phyloP scores from a whole-genome alignment of 345 rosid species.

The Triadica sebifera region DNA sequence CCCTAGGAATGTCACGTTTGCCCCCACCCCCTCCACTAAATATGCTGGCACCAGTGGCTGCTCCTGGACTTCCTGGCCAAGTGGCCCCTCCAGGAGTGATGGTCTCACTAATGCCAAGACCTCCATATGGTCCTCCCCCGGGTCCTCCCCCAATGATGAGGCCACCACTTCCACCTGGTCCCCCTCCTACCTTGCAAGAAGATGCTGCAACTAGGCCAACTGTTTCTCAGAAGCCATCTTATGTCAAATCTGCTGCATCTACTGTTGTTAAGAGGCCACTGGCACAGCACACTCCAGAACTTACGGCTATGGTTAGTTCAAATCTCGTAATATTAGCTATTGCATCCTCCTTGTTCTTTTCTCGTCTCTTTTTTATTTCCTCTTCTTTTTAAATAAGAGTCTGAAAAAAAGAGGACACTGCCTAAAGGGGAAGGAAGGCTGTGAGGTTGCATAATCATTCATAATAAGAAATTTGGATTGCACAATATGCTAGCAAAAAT shows the following conservation, averaged over 20 bases:
- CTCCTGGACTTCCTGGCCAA: constrained; percentile 51
- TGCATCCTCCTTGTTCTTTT: neutral
- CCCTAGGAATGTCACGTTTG: constrained; percentile 66
- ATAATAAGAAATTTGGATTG: too few relatives aligned
- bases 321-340: neutral
- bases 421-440: neutral
- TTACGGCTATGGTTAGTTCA: constrained; percentile 80
- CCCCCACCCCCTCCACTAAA: constrained; percentile 81
- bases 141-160: constrained; percentile 92
- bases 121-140: constrained; percentile 84
- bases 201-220: constrained; percentile 48
- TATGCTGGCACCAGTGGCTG: constrained; percentile 46
- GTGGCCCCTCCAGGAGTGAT: constrained; percentile 58
- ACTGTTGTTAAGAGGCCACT: constrained; percentile 96
- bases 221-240: constrained; percentile 83
- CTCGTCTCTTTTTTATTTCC: neutral
- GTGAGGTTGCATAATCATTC: too few relatives aligned
- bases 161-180: constrained; percentile 97
- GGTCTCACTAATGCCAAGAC: constrained; percentile 70
- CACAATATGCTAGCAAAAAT: too few relatives aligned
- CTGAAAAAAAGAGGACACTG: neutral
- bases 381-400: neutral
- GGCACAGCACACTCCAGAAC: constrained; percentile 98
- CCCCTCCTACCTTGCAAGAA: constrained; percentile 63
- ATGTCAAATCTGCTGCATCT: constrained; percentile 94